Evolutionary conservation across 768 basidiomycete genomes (phyloP).

Genomic region (Xerocomellus amylosporus): DNA sequence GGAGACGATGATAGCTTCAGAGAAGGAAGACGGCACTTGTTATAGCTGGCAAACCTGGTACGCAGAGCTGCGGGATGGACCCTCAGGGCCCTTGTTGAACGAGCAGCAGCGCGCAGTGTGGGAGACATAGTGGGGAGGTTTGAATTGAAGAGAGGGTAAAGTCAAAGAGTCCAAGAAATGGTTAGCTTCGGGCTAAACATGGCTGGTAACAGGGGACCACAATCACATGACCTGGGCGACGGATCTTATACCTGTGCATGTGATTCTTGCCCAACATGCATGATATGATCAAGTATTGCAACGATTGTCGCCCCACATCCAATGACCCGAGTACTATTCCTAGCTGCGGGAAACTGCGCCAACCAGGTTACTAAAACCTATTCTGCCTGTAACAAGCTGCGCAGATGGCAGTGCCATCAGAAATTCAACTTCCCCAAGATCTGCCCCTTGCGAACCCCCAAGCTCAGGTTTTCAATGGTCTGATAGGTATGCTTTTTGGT

Average conservation of each 20-base stretch:
- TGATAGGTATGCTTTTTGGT: neutral
- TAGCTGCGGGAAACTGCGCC: neutral
- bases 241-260: neutral
- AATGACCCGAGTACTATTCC: neutral
- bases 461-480: neutral
- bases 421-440: neutral
- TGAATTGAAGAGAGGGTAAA: neutral
- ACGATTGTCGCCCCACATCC: no score
- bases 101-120: constrained; percentile 27
- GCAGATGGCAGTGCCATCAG: no score
- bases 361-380: neutral
- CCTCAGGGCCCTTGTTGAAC: constrained; percentile 13
- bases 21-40: neutral
- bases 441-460: neutral
- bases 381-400: neutral
- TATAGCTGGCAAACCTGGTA: constrained; percentile 16
- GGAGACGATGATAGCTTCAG: neutral
- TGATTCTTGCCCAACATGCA: neutral
- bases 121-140: neutral
- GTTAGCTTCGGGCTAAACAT: neutral
- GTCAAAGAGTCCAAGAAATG: neutral
- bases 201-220: constrained; percentile 12
- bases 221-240: constrained; percentile 22
- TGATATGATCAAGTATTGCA: neutral
- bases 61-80: neutral